Evolutionary conservation across 106 monocot genomes (phyloP).

Genomic region (Acanthochlamys bracteata): DNA sequence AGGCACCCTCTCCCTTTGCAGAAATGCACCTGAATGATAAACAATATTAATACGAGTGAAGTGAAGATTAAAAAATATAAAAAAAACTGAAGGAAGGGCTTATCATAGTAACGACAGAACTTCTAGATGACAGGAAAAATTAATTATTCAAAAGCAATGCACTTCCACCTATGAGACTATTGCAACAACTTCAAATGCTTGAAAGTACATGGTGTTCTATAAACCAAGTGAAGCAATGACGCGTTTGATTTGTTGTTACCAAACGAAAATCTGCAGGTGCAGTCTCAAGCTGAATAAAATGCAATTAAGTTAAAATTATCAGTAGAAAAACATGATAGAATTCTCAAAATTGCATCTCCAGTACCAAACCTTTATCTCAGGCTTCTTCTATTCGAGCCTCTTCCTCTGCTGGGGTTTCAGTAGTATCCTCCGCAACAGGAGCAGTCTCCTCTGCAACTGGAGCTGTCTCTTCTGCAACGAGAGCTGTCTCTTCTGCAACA

Average conservation of each 20-base stretch:
- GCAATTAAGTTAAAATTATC: neutral
- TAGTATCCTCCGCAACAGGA: constrained; percentile 32
- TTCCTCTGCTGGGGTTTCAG: constrained; percentile 26
- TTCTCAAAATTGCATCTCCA: neutral
- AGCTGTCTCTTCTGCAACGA: constrained; percentile 9
- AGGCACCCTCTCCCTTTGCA: constrained; percentile 77
- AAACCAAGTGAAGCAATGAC: constrained; percentile 98
- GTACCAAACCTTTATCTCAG: neutral
- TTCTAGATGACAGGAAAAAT: too few relatives aligned
- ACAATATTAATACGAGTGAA: neutral
- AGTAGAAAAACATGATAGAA: neutral
- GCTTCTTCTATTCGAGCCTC: constrained; percentile 41
- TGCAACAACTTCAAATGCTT: too few relatives aligned
- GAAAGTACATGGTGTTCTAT: constrained; percentile 62
- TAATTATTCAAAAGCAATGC: too few relatives aligned
- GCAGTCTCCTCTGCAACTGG: constrained; percentile 9
- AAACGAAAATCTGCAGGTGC: constrained; percentile 99
- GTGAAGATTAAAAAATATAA: too few relatives aligned
- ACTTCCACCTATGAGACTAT: neutral
- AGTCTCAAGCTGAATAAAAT: constrained; percentile 64
- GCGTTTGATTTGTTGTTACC: constrained; percentile 94
- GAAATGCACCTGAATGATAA: constrained; percentile 50
- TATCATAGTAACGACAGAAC: too few relatives aligned
- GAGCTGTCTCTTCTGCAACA: too few relatives aligned
- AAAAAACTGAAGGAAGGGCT: too few relatives aligned